phyloP scores from a whole-genome alignment of 257 asterid species.

The Anisodus tanguticus region DNA sequence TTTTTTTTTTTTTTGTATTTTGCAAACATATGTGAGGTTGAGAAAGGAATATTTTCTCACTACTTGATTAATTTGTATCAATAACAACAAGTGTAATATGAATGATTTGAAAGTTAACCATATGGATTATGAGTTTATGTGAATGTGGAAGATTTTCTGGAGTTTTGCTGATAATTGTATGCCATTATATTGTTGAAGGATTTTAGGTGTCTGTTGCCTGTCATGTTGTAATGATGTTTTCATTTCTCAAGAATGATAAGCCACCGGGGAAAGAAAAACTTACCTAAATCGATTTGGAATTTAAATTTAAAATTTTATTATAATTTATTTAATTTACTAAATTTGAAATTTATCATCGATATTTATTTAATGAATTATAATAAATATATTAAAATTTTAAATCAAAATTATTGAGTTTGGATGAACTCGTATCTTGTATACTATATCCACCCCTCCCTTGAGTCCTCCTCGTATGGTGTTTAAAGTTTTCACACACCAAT shows the following conservation, averaged over 20 bases:
- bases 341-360: too few relatives aligned
- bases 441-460: too few relatives aligned
- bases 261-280: background rate
- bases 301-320: background rate
- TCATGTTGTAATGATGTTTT: background rate
- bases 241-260: slow-evolving; percentile 22
- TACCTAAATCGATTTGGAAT: background rate
- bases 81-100: slow-evolving; percentile 25
- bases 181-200: background rate
- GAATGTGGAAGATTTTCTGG: background rate
- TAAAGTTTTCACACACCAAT: background rate
- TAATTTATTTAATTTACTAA: too few relatives aligned
- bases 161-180: background rate
- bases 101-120: slow-evolving; percentile 15
- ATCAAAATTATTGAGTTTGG: background rate
- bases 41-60: background rate
- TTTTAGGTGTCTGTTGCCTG: background rate
- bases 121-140: background rate
- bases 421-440: background rate
- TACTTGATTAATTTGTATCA: slow-evolving; percentile 15
- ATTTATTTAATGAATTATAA: too few relatives aligned
- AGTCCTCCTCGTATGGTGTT: background rate
- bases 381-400: too few relatives aligned
- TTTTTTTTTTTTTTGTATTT: too few relatives aligned
- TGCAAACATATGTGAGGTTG: slow-evolving; percentile 2